phyloP scores from a whole-genome alignment of 2,329 filamentous ascomycete genomes.

The Talaromyces sp. region DNA sequence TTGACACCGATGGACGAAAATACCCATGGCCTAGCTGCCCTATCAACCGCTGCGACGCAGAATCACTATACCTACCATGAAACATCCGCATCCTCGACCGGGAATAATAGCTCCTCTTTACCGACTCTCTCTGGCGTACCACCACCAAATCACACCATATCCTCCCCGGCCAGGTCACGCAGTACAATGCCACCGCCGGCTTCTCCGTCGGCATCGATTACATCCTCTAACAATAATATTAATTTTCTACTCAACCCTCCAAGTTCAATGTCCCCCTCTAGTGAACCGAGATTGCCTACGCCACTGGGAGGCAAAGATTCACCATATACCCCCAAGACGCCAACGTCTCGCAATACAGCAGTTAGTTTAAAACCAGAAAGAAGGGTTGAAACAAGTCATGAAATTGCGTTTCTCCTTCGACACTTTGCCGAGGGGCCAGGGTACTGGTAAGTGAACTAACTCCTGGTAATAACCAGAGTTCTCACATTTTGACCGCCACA shows the following conservation, averaged over 20 bases:
- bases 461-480: not conserved
- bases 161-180: constrained; percentile 30
- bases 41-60: constrained; percentile 49
- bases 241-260: constrained; percentile 54
- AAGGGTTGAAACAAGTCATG: constrained; percentile 45
- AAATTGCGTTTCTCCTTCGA: constrained; percentile 56
- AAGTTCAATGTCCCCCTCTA: constrained; percentile 38
- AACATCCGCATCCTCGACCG: constrained; percentile 12
- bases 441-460: constrained; percentile 44
- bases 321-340: constrained; percentile 24
- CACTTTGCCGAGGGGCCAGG: constrained; percentile 59
- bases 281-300: constrained; percentile 39
- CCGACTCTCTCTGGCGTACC: not conserved
- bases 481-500: constrained; percentile 15
- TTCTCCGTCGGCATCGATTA: constrained; percentile 43
- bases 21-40: constrained; percentile 51
- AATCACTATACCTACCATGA: constrained; percentile 29
- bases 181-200: constrained; percentile 28
- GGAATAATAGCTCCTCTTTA: not conserved
- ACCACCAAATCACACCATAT: constrained; percentile 12
- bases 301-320: constrained; percentile 25
- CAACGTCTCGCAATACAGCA: constrained; percentile 16
- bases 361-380: constrained; percentile 22
- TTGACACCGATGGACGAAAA: constrained; percentile 28
- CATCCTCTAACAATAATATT: constrained; percentile 45